Evolutionary conservation across 768 basidiomycete species (phyloP), one percentile per base, ranked within the genome.

Genomic region (Suillus discolor): DNA sequence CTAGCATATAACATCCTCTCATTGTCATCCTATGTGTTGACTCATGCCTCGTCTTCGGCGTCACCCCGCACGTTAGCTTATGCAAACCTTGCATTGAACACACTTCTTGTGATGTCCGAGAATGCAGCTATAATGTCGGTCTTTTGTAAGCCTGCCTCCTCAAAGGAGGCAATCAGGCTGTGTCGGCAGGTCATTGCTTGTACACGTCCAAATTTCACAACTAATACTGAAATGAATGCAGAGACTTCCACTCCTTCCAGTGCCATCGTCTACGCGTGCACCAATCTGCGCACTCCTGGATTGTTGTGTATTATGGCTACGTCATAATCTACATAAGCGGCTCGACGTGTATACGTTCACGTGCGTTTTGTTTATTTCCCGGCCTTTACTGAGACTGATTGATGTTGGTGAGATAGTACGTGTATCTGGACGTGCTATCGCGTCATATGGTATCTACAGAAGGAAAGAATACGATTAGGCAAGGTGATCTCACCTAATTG

Each of bases 251-350:
- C 70, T 79, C 16, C 77, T 90, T 47, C 82, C 88, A 1, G 63
- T 73, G 13, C 71, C 79, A 9, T 71, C 73, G 1, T 63, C 79
- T 6, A 75, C 79, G 11, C 78, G 83, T 60, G 79, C 86, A 1
- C 83, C 83, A 1, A 67, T 89, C 31, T 87, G 87, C 69, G 84
- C 87, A 4, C 63, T 91, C 28, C 71, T 91, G n/a, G 89, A 91
- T 72, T 89, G 87, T 64, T 88, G 86, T 68, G 80, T 88, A 7
- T 78, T 91, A 16, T 91, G 89, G 88, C 73, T 90, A 34, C 85
- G 88, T 20, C 89, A 92, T 68, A 90, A 90, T 71, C 75, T 91
- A 38, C 87, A 90, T 64, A 89, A 84, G 69, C 82, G 79, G 36
- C 75, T 91, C 6, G 87, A 90, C 65, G 82, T 84, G 0, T 77